phyloP scores from a whole-genome alignment of 2,329 filamentous ascomycete species.

The Fusarium euwallaceae region DNA sequence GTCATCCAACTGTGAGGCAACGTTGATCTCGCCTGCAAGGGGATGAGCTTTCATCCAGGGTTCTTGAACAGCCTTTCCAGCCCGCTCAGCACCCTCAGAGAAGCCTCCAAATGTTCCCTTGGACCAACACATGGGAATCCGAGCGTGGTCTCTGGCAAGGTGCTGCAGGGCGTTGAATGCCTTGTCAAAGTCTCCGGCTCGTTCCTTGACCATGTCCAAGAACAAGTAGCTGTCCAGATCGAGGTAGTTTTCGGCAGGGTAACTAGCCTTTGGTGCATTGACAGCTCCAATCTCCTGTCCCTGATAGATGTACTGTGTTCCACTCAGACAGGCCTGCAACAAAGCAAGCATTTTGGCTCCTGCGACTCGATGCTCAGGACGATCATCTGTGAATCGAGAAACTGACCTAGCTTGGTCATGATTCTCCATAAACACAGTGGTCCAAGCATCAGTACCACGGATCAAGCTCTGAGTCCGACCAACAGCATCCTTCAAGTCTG shows the following conservation, averaged over 20 bases:
- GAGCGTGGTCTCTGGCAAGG: constrained; percentile 69
- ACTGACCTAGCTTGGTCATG: constrained; percentile 74
- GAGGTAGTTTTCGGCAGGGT: constrained; percentile 68
- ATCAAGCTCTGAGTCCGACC: constrained; percentile 65
- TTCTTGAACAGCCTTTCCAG: constrained; percentile 44
- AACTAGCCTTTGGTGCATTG: constrained; percentile 70
- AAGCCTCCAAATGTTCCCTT: constrained; percentile 50
- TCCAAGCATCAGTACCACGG: constrained; percentile 70
- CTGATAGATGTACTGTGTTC: constrained; percentile 76
- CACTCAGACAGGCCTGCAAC: constrained; percentile 64
- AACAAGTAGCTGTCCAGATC: constrained; percentile 64
- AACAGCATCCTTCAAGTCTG: constrained; percentile 62
- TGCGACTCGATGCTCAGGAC: constrained; percentile 59
- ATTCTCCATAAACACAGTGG: constrained; percentile 74
- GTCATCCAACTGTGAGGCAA: constrained; percentile 63
- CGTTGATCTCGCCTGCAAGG: constrained; percentile 63
- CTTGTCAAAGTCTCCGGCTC: constrained; percentile 51
- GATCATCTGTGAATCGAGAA: constrained; percentile 65
- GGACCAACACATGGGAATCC: constrained; percentile 77
- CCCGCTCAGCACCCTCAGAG: constrained; percentile 53
- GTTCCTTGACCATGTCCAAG: constrained; percentile 49
- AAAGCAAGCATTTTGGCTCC: constrained; percentile 72
- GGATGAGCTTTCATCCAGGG: constrained; percentile 53
- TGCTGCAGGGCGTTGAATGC: constrained; percentile 50
- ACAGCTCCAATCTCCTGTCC: constrained; percentile 76